Percentiles rank a stretch among this genome's conserved stretches.
Conservation (phyloP, 164 flowering plant species). For the Aristolochia fimbriata region DNA sequence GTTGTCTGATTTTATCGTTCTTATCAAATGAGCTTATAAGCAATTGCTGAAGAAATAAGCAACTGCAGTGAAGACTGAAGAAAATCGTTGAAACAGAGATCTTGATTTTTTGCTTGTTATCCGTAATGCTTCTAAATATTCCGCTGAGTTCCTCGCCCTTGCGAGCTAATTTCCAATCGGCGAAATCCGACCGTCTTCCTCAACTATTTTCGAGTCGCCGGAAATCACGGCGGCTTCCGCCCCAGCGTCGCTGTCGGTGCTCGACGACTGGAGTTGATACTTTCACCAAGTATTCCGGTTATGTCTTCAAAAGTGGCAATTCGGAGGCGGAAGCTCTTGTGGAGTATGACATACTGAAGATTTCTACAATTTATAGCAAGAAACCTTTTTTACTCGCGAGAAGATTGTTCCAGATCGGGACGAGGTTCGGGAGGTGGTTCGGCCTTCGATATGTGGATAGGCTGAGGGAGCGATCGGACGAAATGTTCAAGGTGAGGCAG, state of each 20-base stretch:
- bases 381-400: constrained; percentile 62
- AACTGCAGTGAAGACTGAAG: no score
- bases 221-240: constrained; percentile 1
- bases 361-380: constrained; percentile 40
- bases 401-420: constrained; percentile 51
- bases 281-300: constrained; percentile 79
- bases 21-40: no score
- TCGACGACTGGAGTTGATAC: constrained; percentile 32
- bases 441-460: constrained; percentile 45
- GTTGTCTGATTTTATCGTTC: no score
- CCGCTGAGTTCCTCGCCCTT: constrained; percentile 12
- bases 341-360: constrained; percentile 42
- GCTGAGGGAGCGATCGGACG: constrained; percentile 43
- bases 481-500: constrained; percentile 61
- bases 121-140: constrained; percentile 7
- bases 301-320: constrained; percentile 49
- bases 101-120: neutral
- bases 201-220: neutral
- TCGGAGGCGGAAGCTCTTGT: constrained; percentile 44
- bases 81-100: no score
- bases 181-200: constrained; percentile 6
- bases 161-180: constrained; percentile 9
- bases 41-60: no score
- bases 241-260: constrained; percentile 1
- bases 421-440: constrained; percentile 71